A percentile compares a stretch with the other conserved stretches of the same genome.
Conservation (phyloP, 2,329 filamentous ascomycete species). For the Aspergillus ustus region DNA sequence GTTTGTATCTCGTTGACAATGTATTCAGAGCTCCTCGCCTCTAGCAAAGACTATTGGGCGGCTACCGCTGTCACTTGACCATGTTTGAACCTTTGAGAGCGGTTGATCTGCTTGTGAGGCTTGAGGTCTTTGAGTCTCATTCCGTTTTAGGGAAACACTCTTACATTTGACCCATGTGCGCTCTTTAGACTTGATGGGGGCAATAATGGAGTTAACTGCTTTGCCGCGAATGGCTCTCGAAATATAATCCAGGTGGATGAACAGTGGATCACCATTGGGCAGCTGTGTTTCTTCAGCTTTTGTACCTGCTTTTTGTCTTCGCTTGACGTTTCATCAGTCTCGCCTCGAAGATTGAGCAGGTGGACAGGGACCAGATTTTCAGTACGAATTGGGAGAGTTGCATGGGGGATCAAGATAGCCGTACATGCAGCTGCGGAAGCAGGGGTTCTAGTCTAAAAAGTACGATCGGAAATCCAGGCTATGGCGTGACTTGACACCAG, state of each 20-base stretch:
- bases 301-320: background rate
- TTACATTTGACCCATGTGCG: background rate
- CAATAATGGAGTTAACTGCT: background rate
- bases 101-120: background rate
- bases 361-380: background rate
- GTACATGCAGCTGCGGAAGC: constrained; percentile 19
- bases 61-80: background rate
- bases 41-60: background rate
- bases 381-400: constrained; percentile 7
- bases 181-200: background rate
- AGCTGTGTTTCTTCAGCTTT: background rate
- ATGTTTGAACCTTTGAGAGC: background rate
- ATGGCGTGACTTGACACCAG: background rate
- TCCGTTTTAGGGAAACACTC: background rate
- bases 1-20: background rate
- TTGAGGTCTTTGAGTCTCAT: background rate
- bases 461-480: background rate
- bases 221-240: constrained; percentile 5
- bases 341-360: background rate
- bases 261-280: background rate
- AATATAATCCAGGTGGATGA: background rate
- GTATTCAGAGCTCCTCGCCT: background rate
- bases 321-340: background rate
- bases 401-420: constrained; percentile 12
- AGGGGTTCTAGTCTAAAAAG: constrained; percentile 9